Percentiles rank a stretch among this genome's conserved stretches.
phyloP scores from a whole-genome alignment of 2,329 filamentous ascomycete species.

The Ophiostoma tasmaniense region DNA sequence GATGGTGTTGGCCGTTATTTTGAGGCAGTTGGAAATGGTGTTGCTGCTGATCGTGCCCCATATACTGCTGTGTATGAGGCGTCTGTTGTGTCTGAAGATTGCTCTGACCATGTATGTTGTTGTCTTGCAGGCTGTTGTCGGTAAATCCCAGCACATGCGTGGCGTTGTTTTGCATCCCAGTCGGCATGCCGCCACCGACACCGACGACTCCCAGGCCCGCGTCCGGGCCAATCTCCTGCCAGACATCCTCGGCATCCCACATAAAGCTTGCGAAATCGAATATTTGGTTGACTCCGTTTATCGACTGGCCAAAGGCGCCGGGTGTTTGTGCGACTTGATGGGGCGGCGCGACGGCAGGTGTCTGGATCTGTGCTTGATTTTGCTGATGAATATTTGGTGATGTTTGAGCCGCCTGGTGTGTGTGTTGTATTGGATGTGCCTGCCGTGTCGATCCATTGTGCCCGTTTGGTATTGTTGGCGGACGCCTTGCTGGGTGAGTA shows the following conservation, averaged over 20 bases:
- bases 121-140: background rate
- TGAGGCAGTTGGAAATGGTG: background rate
- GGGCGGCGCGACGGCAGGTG: background rate
- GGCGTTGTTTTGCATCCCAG: background rate
- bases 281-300: conserved; percentile 32
- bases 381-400: background rate
- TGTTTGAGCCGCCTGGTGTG: background rate
- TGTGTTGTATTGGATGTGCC: background rate
- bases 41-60: background rate
- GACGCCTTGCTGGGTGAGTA: background rate
- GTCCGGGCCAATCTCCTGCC: conserved; percentile 25
- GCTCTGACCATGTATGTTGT: background rate
- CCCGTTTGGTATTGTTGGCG: background rate
- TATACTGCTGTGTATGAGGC: background rate
- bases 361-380: background rate
- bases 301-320: background rate
- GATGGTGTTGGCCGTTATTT: background rate
- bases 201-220: conserved; percentile 6
- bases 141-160: background rate
- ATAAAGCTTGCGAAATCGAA: conserved; percentile 43
- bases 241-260: conserved; percentile 35
- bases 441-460: background rate
- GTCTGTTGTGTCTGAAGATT: background rate
- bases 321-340: background rate
- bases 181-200: background rate